Base-by-base conservation (phyloP, 2,329 filamentous ascomycete genomes). In the Truncatella angustata region DNA sequence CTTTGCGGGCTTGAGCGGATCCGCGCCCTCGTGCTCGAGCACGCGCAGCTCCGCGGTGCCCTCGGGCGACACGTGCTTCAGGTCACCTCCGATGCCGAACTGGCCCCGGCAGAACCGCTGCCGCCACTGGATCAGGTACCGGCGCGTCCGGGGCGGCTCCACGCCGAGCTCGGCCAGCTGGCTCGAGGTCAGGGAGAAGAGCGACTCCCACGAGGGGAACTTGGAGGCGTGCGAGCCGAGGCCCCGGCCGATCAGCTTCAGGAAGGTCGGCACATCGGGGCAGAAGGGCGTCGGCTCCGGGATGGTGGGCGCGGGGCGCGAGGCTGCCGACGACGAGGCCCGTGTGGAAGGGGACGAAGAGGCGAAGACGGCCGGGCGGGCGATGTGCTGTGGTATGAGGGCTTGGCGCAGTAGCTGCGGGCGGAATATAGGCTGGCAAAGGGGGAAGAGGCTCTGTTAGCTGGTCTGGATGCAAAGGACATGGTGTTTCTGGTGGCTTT, bases 231-330 rank as follows among this genome's bases (percentile, higher is more conserved):
- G 90, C 66, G 88, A 84, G 64, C 81, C 85, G 63, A 97, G 84
- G 62, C 86, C 86, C 57, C 94, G 92, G 61, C 94, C 94, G 71
- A 97, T 97, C 54, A 97, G 79, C 32, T 82, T 90, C 56, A 97
- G 86, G 72, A 99, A 96, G 14, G 92, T 94, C 61, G 80, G 68
- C 36, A 91, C 84, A 68, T 97, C 87, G 28, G 92, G 93, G 35
- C 96, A 86, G 63, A 96, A 91, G 1, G 91, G 90, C 34, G 88
- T 96, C 1, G 91, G 88, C 21, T 78, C 66, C 3, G 92, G 92
- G 28, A 83, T 73, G 5, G 66, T 5, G 61, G 40, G 49, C 16
- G 21, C 9, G 61, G 39, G 14, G 16, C n/a, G 37, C 21, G n/a
- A 11, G 23, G 37, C 18, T n/a, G 37, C 14, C 65, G 73, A 40